A percentile compares a stretch with the other conserved stretches of the same genome.
These are phyloP conservation scores for Aciculosporium take DNA, from an alignment of 2,329 filamentous ascomycete genomes.

Conservation along the genomic window DNA sequence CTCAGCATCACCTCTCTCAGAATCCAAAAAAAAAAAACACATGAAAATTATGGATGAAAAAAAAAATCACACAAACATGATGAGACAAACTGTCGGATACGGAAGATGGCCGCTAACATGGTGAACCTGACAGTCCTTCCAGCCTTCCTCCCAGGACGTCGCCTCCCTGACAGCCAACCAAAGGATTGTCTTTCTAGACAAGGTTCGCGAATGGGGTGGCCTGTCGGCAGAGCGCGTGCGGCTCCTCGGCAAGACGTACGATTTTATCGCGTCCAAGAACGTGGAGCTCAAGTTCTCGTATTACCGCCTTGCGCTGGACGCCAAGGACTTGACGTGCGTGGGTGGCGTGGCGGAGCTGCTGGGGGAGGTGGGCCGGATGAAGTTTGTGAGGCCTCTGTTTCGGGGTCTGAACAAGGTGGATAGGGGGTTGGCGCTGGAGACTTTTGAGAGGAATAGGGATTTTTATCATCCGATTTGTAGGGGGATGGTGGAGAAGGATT, in stretches of 20 bases:
- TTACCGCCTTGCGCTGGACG: slow-evolving; percentile 63
- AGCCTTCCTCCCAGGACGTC: slow-evolving; percentile 55
- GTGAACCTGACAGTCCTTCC: slow-evolving; percentile 32
- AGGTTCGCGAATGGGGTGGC: slow-evolving; percentile 49
- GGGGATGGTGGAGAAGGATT: slow-evolving; percentile 73
- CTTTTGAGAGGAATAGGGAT: slow-evolving; percentile 74
- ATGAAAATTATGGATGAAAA: no score
- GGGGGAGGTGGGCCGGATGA: slow-evolving; percentile 82
- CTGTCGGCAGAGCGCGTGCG: slow-evolving; percentile 53
- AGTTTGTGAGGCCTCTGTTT: slow-evolving; percentile 84
- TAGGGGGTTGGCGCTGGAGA: slow-evolving; percentile 57
- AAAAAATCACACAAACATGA: no score
- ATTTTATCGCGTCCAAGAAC: slow-evolving; percentile 60
- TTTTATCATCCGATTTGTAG: slow-evolving; percentile 95
- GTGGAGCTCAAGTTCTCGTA: slow-evolving; percentile 76
- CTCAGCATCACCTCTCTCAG: no score
- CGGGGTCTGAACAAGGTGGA: slow-evolving; percentile 62
- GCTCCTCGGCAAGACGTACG: slow-evolving; percentile 61
- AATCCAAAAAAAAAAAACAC: no score
- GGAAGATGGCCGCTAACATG: slow-evolving; percentile 13
- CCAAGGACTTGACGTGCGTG: slow-evolving; percentile 55
- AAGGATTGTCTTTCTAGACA: slow-evolving; percentile 78
- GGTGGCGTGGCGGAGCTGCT: slow-evolving; percentile 59
- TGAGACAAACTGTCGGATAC: no score
- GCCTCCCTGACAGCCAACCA: slow-evolving; percentile 71